Evolutionary conservation across 768 basidiomycete genomes (phyloP).

Genomic region (Agrocybe praecox): DNA sequence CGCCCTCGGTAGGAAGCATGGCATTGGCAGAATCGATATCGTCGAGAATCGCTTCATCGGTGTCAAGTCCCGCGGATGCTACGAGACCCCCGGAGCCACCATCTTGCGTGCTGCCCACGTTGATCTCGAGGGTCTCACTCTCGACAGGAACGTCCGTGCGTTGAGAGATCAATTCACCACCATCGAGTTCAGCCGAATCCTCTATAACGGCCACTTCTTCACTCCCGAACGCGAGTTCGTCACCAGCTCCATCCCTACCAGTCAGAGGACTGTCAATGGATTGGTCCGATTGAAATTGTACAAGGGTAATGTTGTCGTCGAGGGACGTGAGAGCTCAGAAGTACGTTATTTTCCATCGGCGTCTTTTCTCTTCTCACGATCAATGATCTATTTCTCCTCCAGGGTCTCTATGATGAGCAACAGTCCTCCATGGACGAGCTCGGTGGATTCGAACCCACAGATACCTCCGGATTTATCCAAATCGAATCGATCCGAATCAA

Average conservation of each 20-base stretch:
- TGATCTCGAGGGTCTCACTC: slow-evolving; percentile 96
- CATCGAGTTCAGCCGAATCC: slow-evolving; percentile 82
- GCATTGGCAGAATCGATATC: slow-evolving; percentile 96
- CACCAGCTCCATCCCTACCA: slow-evolving; percentile 86
- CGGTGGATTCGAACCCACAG: slow-evolving; percentile 96
- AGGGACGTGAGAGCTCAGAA: slow-evolving; percentile 89
- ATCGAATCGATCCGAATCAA: slow-evolving; percentile 98
- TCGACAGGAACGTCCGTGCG: slow-evolving; percentile 95
- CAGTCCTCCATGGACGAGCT: slow-evolving; percentile 99
- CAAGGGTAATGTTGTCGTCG: slow-evolving; percentile 95
- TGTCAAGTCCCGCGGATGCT: slow-evolving; percentile 99
- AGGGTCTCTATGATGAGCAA: slow-evolving; percentile 94
- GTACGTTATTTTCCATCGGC: slow-evolving; percentile 41
- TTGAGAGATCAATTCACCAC: slow-evolving; percentile 96
- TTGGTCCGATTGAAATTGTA: slow-evolving; percentile 88
- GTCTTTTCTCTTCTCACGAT: background rate
- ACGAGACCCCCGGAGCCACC: slow-evolving; percentile 96
- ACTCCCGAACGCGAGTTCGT: slow-evolving; percentile 99
- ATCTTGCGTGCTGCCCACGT: slow-evolving; percentile 95
- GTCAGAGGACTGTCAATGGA: slow-evolving; percentile 96
- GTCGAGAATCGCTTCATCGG: slow-evolving; percentile 99
- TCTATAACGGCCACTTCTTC: slow-evolving; percentile 99
- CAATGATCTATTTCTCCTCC: background rate
- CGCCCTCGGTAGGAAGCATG: slow-evolving; percentile 90
- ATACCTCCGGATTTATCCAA: slow-evolving; percentile 94